Conservation (phyloP, 2,329 filamentous ascomycete genomes). For the Xylaria multiplex region DNA sequence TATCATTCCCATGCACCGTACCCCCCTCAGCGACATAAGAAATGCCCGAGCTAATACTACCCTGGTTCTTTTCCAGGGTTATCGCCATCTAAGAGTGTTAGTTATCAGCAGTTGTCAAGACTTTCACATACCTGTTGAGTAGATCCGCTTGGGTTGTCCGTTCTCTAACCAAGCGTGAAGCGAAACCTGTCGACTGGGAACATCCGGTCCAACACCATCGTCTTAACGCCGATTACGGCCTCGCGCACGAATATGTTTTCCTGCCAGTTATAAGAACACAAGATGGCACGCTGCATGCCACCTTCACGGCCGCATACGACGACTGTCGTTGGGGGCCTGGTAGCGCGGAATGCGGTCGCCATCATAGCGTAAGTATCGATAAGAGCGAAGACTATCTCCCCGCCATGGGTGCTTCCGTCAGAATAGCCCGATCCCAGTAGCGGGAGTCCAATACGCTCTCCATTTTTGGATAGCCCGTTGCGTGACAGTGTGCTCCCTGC, state of each 20-base stretch:
- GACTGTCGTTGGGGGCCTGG: constrained; percentile 28
- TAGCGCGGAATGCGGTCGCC: constrained; percentile 38
- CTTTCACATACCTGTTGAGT: too few relatives aligned
- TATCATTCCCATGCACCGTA: too few relatives aligned
- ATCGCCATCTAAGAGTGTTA: too few relatives aligned
- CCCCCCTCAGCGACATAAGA: too few relatives aligned
- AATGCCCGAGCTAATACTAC: too few relatives aligned
- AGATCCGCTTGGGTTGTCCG: background rate
- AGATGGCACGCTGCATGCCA: constrained; percentile 40
- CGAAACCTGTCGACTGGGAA: constrained; percentile 34
- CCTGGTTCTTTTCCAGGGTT: too few relatives aligned
- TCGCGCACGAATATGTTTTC: constrained; percentile 25
- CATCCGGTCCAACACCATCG: constrained; percentile 31
- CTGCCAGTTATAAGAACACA: constrained; percentile 36
- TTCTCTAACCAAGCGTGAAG: constrained; percentile 26
- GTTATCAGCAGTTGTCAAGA: too few relatives aligned
- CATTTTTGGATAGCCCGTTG: constrained; percentile 22
- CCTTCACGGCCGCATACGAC: constrained; percentile 35
- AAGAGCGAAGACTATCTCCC: constrained; percentile 48
- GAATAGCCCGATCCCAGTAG: background rate
- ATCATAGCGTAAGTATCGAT: constrained; percentile 57
- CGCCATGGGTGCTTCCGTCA: background rate
- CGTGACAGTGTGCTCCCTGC: constrained; percentile 31
- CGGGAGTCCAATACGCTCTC: constrained; percentile 22
- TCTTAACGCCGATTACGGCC: constrained; percentile 33